Percentiles rank a stretch among this genome's conserved stretches.
Evolutionary conservation across 1,139 yeast species (phyloP).

Genomic region (Taphrina pruni): DNA sequence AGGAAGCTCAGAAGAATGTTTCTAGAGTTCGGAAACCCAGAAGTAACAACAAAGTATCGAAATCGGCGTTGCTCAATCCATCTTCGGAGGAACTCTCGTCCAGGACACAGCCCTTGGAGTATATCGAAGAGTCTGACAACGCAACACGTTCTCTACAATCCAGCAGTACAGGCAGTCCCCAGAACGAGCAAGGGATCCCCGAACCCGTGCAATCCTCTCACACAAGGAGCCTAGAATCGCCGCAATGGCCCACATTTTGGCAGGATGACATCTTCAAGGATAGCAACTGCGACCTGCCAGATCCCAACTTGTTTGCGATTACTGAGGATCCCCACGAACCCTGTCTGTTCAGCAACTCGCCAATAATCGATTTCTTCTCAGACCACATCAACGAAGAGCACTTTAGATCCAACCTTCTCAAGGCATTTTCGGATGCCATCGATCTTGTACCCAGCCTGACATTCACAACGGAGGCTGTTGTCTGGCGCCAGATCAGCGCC

Average conservation of each 20-base stretch:
- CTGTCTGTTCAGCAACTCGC: neutral
- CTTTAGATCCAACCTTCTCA: neutral
- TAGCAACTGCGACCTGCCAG: neutral
- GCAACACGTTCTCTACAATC: neutral
- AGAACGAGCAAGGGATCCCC: neutral
- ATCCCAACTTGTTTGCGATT: neutral
- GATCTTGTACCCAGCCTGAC: conserved; percentile 15
- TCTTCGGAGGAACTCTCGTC: neutral
- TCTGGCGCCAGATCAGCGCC: conserved; percentile 16
- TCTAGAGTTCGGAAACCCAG: neutral
- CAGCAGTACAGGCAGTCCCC: conserved; percentile 12
- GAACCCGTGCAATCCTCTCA: neutral
- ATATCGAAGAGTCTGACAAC: neutral
- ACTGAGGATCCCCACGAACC: neutral
- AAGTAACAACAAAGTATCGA: conserved; percentile 1
- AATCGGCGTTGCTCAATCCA: neutral
- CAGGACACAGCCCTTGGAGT: conserved; percentile 20
- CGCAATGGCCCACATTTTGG: conserved; percentile 1
- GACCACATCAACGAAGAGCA: neutral
- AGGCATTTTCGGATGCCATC: conserved; percentile 14
- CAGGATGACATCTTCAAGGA: neutral
- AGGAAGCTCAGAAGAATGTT: conserved; percentile 24
- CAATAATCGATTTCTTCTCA: neutral
- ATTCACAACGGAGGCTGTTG: conserved; percentile 11
- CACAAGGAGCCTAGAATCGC: neutral